phyloP scores from a whole-genome alignment of 2,329 filamentous ascomycete genomes.

The Aureobasidium lini region DNA sequence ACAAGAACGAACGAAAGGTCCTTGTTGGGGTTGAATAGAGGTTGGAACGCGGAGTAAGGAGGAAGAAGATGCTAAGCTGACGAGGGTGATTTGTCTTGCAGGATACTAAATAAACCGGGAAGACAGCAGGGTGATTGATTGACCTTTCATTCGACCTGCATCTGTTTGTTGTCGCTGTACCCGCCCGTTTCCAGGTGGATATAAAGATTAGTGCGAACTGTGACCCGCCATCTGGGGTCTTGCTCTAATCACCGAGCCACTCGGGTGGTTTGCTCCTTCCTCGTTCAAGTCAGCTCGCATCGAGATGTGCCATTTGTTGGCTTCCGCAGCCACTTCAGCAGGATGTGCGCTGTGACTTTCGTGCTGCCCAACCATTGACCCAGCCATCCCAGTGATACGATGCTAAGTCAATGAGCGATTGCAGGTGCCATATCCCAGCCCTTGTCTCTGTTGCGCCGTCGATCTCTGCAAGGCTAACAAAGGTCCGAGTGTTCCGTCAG shows the following conservation, averaged over 20 bases:
- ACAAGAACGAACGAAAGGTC: slow-evolving; percentile 18
- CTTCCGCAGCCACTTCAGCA: background rate
- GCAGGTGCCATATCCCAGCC: slow-evolving; percentile 5
- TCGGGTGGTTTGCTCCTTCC: slow-evolving; percentile 7
- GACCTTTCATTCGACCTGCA: slow-evolving; percentile 13
- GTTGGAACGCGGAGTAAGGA: background rate
- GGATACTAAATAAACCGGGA: slow-evolving; percentile 2
- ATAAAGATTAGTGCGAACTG: background rate
- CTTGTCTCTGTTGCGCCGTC: background rate
- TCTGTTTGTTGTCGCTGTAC: slow-evolving; percentile 12
- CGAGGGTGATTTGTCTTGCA: slow-evolving; percentile 9
- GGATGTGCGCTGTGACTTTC: background rate
- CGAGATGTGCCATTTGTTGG: background rate
- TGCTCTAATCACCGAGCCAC: slow-evolving; percentile 1
- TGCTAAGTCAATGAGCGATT: background rate
- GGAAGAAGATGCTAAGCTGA: slow-evolving; percentile 10
- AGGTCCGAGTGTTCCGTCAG: slow-evolving; percentile 7
- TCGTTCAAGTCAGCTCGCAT: background rate
- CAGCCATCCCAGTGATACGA: background rate
- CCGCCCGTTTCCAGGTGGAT: slow-evolving; percentile 14
- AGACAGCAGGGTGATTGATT: background rate
- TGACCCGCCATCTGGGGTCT: background rate
- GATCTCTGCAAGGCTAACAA: slow-evolving; percentile 10
- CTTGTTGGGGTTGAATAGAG: slow-evolving; percentile 5
- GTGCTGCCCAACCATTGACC: background rate